phyloP scores from a whole-genome alignment of 805 yeast species.

The Yamadazyma ubonensis region DNA sequence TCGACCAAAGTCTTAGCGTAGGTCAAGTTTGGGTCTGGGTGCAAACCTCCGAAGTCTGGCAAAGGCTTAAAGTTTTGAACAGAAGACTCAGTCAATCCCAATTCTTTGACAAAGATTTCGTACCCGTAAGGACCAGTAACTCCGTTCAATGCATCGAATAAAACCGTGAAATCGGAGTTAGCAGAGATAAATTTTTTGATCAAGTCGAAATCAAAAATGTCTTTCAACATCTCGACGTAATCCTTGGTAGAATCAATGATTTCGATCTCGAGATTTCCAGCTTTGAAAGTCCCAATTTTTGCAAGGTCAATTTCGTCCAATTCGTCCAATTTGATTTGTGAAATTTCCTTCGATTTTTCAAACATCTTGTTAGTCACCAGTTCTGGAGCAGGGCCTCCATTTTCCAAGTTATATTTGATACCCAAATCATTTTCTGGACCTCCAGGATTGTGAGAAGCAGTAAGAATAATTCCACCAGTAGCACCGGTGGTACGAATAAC shows the following conservation, averaged over 20 bases:
- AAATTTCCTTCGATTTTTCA: slow-evolving; percentile 60
- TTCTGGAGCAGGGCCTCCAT: slow-evolving; percentile 99
- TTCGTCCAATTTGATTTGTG: slow-evolving; percentile 56
- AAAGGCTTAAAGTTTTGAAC: slow-evolving; percentile 78
- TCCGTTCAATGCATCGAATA: slow-evolving; percentile 91
- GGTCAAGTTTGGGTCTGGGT: slow-evolving; percentile 96
- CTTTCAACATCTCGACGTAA: slow-evolving; percentile 75
- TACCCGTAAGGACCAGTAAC: slow-evolving; percentile 96
- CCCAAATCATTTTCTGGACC: slow-evolving; percentile 92
- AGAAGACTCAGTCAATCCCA: slow-evolving; percentile 67
- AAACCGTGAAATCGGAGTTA: slow-evolving; percentile 55
- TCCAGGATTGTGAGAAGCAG: slow-evolving; percentile 98
- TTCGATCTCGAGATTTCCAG: slow-evolving; percentile 70
- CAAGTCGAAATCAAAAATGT: slow-evolving; percentile 82
- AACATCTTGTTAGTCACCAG: slow-evolving; percentile 84
- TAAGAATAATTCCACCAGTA: slow-evolving; percentile 93
- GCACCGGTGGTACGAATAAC: slow-evolving; percentile 71
- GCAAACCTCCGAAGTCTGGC: slow-evolving; percentile 95
- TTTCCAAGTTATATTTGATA: slow-evolving; percentile 88
- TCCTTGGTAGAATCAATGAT: slow-evolving; percentile 79
- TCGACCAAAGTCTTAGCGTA: slow-evolving; percentile 87
- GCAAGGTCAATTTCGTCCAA: slow-evolving; percentile 66
- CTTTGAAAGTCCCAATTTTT: slow-evolving; percentile 49
- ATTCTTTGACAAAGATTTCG: slow-evolving; percentile 78
- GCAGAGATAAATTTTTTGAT: slow-evolving; percentile 70